Evolutionary conservation across 257 asterid genomes (phyloP), one percentile per base, ranked within the genome.

Genomic region (Prunella vulgaris): DNA sequence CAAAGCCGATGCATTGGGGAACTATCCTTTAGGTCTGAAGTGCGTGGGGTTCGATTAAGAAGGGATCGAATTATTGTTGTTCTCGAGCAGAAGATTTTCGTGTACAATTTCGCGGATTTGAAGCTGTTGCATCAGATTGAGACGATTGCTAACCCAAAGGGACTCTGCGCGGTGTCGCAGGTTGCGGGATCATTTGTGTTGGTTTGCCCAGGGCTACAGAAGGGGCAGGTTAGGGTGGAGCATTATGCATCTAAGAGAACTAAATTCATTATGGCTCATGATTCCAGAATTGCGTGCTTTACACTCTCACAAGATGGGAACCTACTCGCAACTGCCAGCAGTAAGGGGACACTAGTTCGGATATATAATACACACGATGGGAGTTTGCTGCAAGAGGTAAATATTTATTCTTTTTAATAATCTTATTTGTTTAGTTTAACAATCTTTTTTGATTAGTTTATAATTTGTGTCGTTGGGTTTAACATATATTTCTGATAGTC

Each of bases 181-280:
- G 85, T 77, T 48, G 83, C 91, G 0, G 95, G 93, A 52, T 74
- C 93, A 2, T 84, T 83, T 76, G 97, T 88, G 12, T 74, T 93
- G 83, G 96, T 87, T 66, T 90, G 95, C 33, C 98, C 93, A 0
- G 98, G 96, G 53, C 60, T 84, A 77, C 95, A 81, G 63, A 93
- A 84, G 84, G 98, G 97, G 49, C 98, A 86, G 82, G 90, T 90
- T 54, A 85, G 97, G 74, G 91, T 90, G 71, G 98, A 93, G 73
- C 95, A 93, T 83, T 90, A 86, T 15, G 83, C 81, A 0, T 84
- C 89, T 0, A 90, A 82, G 78, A 85, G 88, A 82, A 90, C 96
- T 1, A 88, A 88, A 75, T 90, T 80, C 67, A 79, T 93, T 69
- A 68, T 71, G 82, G 97, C 98, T 5, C 98, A 92, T 74, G 93